These are phyloP conservation scores for Ophiostoma montium DNA, from an alignment of 2,329 filamentous ascomycete species.

Conservation along the genomic window DNA sequence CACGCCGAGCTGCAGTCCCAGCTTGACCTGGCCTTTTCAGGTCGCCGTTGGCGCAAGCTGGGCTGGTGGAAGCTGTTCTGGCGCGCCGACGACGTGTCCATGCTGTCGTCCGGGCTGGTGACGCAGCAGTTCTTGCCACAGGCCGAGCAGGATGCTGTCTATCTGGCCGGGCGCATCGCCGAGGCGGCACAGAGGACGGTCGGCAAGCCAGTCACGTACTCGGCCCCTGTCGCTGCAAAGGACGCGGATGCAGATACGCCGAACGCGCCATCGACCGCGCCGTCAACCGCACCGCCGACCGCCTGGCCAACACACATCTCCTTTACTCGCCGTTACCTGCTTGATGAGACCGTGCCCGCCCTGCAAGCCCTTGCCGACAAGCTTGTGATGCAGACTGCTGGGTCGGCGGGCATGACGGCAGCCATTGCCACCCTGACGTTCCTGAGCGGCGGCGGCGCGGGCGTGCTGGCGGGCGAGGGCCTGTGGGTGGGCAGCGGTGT, in stretches of 20 bases:
- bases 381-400: slow-evolving; percentile 61
- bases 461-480: slow-evolving; percentile 24
- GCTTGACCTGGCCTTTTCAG: slow-evolving; percentile 62
- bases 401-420: slow-evolving; percentile 50
- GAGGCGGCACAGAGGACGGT: slow-evolving; percentile 15
- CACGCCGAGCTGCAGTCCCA: slow-evolving; percentile 73
- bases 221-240: slow-evolving; percentile 16
- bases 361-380: slow-evolving; percentile 60
- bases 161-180: slow-evolving; percentile 52
- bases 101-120: slow-evolving; percentile 69
- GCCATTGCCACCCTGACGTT: slow-evolving; percentile 43
- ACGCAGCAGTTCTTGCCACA: slow-evolving; percentile 60
- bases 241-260: background rate
- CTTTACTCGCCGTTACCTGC: slow-evolving; percentile 51
- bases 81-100: slow-evolving; percentile 81
- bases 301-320: slow-evolving; percentile 67
- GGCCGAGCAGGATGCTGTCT: slow-evolving; percentile 72
- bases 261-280: background rate
- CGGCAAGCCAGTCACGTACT: slow-evolving; percentile 12
- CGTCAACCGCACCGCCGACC: background rate
- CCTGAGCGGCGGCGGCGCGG: slow-evolving; percentile 23
- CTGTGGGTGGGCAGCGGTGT: slow-evolving; percentile 1
- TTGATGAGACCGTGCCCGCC: slow-evolving; percentile 52
- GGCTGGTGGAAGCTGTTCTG: slow-evolving; percentile 94
- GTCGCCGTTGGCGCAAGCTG: slow-evolving; percentile 64